Evolutionary conservation across 2,329 filamentous ascomycete species (phyloP).

Genomic region (Lecanicillium sp.): DNA sequence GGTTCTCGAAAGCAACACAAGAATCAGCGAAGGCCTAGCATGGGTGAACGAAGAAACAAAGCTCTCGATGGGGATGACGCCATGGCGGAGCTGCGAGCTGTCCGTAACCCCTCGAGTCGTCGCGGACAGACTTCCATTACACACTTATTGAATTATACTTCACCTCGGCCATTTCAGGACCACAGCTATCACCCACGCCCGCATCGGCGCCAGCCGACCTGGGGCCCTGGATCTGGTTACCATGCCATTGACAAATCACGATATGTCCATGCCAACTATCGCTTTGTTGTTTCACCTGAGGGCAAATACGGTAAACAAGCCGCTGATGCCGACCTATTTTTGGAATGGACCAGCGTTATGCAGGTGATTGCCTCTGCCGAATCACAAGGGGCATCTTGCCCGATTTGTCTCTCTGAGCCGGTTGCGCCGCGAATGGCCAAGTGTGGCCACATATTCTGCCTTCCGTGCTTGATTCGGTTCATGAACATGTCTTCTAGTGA

Average conservation of each 20-base stretch:
- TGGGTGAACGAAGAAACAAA: constrained; percentile 24
- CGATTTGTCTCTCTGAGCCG: constrained; percentile 88
- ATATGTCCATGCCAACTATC: constrained; percentile 91
- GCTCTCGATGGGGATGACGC: constrained; percentile 67
- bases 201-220: constrained; percentile 64
- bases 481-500: constrained; percentile 77
- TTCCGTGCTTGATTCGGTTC: constrained; percentile 87
- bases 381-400: constrained; percentile 82
- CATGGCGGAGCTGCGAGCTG: constrained; percentile 66
- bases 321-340: constrained; percentile 75
- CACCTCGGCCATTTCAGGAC: constrained; percentile 63
- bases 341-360: constrained; percentile 85
- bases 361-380: constrained; percentile 87
- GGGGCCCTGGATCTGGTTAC: constrained; percentile 81
- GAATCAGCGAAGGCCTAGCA: constrained; percentile 62
- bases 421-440: constrained; percentile 94
- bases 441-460: constrained; percentile 94
- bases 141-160: constrained; percentile 85
- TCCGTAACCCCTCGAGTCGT: constrained; percentile 54
- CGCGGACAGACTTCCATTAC: constrained; percentile 96
- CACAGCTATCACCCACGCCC: constrained; percentile 44
- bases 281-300: constrained; percentile 84
- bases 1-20: constrained; percentile 74
- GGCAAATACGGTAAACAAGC: constrained; percentile 74
- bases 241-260: constrained; percentile 86